Evolutionary conservation across 129 eudicot species (phyloP).

Genomic region (Artemisia annua): DNA sequence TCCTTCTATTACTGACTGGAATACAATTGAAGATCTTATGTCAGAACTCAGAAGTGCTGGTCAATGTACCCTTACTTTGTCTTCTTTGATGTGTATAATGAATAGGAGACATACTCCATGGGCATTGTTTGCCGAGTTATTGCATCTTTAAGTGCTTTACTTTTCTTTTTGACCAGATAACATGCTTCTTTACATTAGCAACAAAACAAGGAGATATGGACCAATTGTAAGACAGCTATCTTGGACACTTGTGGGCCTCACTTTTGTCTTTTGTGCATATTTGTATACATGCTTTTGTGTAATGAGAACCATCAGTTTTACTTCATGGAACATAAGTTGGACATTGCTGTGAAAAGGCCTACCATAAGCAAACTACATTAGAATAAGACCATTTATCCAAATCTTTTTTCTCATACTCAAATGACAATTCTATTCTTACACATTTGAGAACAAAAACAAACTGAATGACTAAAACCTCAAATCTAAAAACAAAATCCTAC

Average conservation of each 20-base stretch:
- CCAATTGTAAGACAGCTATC: constrained; percentile 21
- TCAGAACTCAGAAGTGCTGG: too few species aligned
- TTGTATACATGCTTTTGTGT: too few species aligned
- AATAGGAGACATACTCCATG: too few species aligned
- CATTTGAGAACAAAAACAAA: constrained; percentile 20
- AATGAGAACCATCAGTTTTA: constrained; percentile 11
- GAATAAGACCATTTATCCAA: constrained; percentile 25
- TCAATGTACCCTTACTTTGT: too few species aligned
- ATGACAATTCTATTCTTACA: constrained; percentile 18
- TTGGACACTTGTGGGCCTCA: constrained; percentile 26
- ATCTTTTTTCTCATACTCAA: constrained; percentile 25
- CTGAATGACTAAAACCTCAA: constrained; percentile 26
- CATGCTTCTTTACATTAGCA: constrained; percentile 30
- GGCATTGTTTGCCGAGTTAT: too few species aligned
- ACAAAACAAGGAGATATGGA: constrained; percentile 44
- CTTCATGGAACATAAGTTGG: constrained; percentile 25
- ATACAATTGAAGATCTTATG: too few species aligned
- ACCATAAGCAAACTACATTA: constrained; percentile 38
- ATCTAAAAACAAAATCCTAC: constrained; percentile 25
- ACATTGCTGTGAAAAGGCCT: constrained; percentile 27
- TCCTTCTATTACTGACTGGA: too few species aligned
- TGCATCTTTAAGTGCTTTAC: neutral
- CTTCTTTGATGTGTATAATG: too few species aligned
- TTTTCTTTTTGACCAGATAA: constrained; percentile 44
- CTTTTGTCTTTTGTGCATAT: constrained; percentile 10